phyloP scores from a whole-genome alignment of 495 filamentous ascomycete species.

The Podospora pseudoanserina region DNA sequence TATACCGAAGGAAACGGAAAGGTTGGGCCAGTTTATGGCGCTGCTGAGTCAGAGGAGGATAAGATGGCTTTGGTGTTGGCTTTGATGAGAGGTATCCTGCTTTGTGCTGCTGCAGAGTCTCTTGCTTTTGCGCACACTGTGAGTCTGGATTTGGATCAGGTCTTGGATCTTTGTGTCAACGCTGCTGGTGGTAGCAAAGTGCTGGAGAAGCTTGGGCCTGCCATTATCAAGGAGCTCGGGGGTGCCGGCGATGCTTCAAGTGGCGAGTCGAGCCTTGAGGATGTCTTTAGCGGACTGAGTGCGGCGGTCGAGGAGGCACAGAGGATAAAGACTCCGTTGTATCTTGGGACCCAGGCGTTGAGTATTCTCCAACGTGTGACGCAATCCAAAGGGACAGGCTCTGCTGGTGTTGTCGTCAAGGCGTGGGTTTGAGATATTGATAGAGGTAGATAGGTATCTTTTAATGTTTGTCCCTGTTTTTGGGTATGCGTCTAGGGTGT shows the following conservation, averaged over 20 bases:
- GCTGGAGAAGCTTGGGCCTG: constrained; percentile 54
- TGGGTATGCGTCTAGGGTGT: not conserved
- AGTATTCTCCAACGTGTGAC: constrained; percentile 34
- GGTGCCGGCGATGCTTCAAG: constrained; percentile 22
- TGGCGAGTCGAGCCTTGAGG: constrained; percentile 29
- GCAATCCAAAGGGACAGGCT: constrained; percentile 15
- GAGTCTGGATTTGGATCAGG: constrained; percentile 60
- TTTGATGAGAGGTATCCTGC: constrained; percentile 60
- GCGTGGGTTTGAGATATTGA: constrained; percentile 30
- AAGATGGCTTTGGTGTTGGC: constrained; percentile 55
- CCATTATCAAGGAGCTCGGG: constrained; percentile 47
- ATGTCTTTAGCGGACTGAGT: constrained; percentile 46
- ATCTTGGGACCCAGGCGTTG: constrained; percentile 38
- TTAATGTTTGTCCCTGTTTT: not conserved
- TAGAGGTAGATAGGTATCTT: not conserved
- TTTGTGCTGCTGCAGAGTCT: constrained; percentile 62
- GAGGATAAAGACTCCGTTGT: constrained; percentile 40
- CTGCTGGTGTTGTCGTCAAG: constrained; percentile 34
- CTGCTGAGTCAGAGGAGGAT: constrained; percentile 36
- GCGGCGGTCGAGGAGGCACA: constrained; percentile 52
- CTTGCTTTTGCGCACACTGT: constrained; percentile 62
- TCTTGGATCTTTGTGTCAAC: constrained; percentile 63
- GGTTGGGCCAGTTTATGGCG: constrained; percentile 37
- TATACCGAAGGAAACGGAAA: constrained; percentile 46
- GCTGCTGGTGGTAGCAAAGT: constrained; percentile 66